Evolutionary conservation across 345 rosid genomes (phyloP).

Genomic region (Firmiana major): DNA sequence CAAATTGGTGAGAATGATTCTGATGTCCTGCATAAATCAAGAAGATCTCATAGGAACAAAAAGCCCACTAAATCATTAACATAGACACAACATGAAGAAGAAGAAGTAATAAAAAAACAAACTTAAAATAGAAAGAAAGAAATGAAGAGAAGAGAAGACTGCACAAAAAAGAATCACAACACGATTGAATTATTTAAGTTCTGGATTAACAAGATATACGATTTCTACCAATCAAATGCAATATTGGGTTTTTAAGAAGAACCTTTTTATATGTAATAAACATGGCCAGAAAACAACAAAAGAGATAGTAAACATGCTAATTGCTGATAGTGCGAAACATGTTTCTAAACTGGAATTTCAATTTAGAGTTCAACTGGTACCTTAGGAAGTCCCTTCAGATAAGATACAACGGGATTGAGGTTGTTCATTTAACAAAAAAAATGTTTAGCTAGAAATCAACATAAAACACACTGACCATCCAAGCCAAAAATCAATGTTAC

Average conservation of each 20-base stretch:
- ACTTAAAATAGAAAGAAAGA: not conserved
- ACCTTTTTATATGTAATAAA: not conserved
- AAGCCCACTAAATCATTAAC: not conserved
- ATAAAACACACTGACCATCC: not conserved
- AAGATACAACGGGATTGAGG: not conserved
- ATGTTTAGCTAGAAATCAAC: not conserved
- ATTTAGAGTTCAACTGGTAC: not conserved
- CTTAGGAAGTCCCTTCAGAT: not conserved
- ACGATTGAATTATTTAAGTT: not conserved
- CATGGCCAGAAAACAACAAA: not conserved
- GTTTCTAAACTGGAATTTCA: not conserved
- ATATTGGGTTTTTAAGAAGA: not conserved
- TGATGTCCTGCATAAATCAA: constrained; percentile 67
- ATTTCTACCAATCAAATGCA: not conserved
- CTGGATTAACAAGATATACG: not conserved
- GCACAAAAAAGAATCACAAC: not conserved
- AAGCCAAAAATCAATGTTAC: not conserved
- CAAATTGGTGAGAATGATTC: constrained; percentile 97
- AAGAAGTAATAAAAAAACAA: not conserved
- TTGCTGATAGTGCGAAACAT: not conserved
- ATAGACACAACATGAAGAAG: not conserved
- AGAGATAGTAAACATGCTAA: not conserved
- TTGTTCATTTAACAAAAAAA: not conserved
- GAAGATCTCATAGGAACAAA: constrained; percentile 10
- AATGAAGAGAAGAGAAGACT: not conserved